A percentile compares a stretch with the other conserved stretches of the same genome.
Conservation (phyloP, 2,329 filamentous ascomycete species). For the Colletotrichum orchidophilum region DNA sequence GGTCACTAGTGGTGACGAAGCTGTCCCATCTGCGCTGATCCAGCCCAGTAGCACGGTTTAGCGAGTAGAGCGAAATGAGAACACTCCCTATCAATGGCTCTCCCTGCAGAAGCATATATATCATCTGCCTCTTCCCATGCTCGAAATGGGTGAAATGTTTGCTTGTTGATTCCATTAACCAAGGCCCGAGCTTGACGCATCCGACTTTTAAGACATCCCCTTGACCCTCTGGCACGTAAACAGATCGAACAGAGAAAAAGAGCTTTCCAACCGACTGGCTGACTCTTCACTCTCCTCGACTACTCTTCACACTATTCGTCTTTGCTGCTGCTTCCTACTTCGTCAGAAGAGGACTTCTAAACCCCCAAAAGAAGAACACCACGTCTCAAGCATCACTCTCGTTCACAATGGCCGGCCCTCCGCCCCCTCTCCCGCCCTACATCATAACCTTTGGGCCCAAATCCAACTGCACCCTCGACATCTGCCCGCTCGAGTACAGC, state of each 20-base stretch:
- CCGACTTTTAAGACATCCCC: background rate
- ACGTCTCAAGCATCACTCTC: constrained; percentile 18
- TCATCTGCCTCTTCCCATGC: background rate
- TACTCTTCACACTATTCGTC: background rate
- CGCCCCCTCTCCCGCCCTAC: constrained; percentile 21
- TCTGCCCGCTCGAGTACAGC: constrained; percentile 56
- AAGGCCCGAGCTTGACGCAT: background rate
- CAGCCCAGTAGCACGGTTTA: background rate
- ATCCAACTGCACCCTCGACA: constrained; percentile 59
- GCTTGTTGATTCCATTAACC: background rate
- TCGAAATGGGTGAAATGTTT: background rate
- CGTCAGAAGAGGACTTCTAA: background rate
- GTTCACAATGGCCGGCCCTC: constrained; percentile 37
- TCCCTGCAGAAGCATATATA: background rate
- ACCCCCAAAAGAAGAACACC: background rate
- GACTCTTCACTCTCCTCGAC: background rate
- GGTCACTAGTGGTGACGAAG: background rate
- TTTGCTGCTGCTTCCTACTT: background rate
- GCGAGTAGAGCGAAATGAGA: background rate
- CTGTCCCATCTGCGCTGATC: too few relatives aligned
- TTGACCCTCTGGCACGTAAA: background rate
- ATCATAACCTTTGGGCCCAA: constrained; percentile 53
- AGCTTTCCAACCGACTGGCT: background rate
- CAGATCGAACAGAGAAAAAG: background rate
- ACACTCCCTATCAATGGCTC: background rate